Base-by-base conservation (phyloP, 441 rosid genomes). In the Geranium incanum region DNA sequence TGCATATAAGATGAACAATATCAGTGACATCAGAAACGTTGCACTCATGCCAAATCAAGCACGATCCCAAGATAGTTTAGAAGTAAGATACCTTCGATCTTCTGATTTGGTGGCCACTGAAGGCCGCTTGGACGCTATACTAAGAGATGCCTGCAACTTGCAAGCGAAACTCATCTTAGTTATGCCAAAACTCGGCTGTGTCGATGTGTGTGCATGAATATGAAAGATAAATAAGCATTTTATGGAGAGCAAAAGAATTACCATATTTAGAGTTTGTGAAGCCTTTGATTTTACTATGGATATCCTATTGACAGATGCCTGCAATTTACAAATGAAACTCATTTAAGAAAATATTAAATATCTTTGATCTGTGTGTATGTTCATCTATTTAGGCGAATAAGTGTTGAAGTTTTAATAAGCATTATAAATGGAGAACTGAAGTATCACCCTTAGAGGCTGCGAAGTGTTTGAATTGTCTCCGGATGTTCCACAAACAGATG, bases 71-170 rank as follows among this genome's bases (percentile, higher is more conserved):
- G 36, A 68, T 9, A 36, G 37, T 45, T 41, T 16, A 67, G 6
- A 39, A 43, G 65, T 60, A 65, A 37, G 57, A 4, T 77, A 88
- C 89, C 97, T 88, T 77, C 71, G 84, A 66, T 83, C 81, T 76
- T 79, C 86, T 70, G 86, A 68, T 39, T 68, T 86, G 41, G 23
- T 80, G 70, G 45, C 73, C 66, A 43, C 72, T 72, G 79, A 72
- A 78, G 86, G 81, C 72, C 69, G 74, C 71, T 78, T 76, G 21
- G 88, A 72, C 66, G 71, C 77, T 74, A 65, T 75, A 71, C 63
- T 62, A 74, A 78, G 62, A 75, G 95, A 83, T 70, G 84, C 87
- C 97, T 94, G 75, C 81, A 78, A 57, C 73, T 76, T 12, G 75
- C 18, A 74, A 71, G 78, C 4, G 52, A 2, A 79, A 78, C 52